A percentile compares a stretch with the other conserved stretches of the same genome.
These are phyloP conservation scores for Neocallimastix lanati DNA, from an alignment of 192 early-diverging fungal genomes.

Conservation along the genomic window DNA sequence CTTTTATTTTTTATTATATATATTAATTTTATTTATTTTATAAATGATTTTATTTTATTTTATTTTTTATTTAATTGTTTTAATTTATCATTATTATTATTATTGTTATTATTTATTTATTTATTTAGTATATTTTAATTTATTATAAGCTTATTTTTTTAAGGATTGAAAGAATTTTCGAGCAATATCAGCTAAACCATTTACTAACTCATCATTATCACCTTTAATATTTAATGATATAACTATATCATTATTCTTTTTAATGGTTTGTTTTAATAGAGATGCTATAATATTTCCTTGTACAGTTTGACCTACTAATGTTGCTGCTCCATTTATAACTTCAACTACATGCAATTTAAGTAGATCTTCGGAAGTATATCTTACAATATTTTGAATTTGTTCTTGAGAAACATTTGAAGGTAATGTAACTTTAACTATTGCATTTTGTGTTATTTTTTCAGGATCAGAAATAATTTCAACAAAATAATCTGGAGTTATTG, in stretches of 20 bases:
- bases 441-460: not conserved
- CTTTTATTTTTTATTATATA: no score
- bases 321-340: not conserved
- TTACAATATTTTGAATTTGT: not conserved
- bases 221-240: not conserved
- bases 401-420: not conserved
- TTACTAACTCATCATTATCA: not conserved
- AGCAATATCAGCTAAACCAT: not conserved
- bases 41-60: no score
- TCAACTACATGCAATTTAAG: not conserved
- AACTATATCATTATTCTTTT: not conserved
- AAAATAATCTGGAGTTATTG: not conserved
- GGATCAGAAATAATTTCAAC: not conserved
- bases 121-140: no score
- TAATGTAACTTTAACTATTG: not conserved
- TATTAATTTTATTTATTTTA: no score
- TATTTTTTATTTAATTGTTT: no score
- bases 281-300: not conserved
- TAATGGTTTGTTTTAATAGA: not conserved
- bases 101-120: no score
- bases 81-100: no score
- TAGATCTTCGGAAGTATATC: not conserved
- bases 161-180: not conserved
- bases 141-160: not conserved
- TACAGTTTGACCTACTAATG: not conserved